phyloP scores from a whole-genome alignment of 2,329 filamentous ascomycete genomes.

The Fusarium bactridioides region DNA sequence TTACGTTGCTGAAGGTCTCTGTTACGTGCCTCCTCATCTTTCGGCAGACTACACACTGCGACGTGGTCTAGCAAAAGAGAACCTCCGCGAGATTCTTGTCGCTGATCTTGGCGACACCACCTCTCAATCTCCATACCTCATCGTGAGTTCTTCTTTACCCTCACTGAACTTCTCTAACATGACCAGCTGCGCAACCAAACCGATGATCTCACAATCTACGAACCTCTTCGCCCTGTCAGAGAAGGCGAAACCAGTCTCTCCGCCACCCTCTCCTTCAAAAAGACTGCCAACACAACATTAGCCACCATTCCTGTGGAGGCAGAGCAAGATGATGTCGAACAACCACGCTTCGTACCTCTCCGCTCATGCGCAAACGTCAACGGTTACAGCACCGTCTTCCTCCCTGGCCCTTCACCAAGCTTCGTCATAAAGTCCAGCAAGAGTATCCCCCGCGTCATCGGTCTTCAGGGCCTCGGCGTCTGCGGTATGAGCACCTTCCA shows the following conservation, averaged over 20 bases:
- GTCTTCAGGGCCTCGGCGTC: constrained; percentile 72
- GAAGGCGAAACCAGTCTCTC: constrained; percentile 54
- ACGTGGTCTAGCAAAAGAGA: constrained; percentile 75
- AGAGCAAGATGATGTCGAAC: constrained; percentile 60
- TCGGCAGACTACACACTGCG: constrained; percentile 74
- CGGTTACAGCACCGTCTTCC: constrained; percentile 82
- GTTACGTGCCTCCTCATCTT: constrained; percentile 79
- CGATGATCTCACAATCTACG: constrained; percentile 87
- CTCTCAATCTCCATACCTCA: constrained; percentile 76
- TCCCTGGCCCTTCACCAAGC: constrained; percentile 80
- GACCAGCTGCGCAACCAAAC: constrained; percentile 75
- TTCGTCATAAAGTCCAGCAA: constrained; percentile 86
- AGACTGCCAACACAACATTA: constrained; percentile 73
- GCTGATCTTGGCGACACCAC: constrained; percentile 83
- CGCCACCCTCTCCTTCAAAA: constrained; percentile 75
- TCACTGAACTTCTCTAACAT: background rate
- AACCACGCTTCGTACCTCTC: constrained; percentile 61
- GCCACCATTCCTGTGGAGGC: constrained; percentile 63
- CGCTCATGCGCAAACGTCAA: constrained; percentile 70
- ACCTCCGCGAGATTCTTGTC: constrained; percentile 79
- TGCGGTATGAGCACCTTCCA: constrained; percentile 79
- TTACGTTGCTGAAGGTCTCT: constrained; percentile 78
- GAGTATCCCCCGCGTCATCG: constrained; percentile 77
- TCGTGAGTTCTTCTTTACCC: constrained; percentile 63
- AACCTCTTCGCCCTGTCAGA: constrained; percentile 69